These are phyloP conservation scores for Hypoxylon fragiforme DNA, from an alignment of 495 filamentous ascomycete genomes.

Conservation along the genomic window DNA sequence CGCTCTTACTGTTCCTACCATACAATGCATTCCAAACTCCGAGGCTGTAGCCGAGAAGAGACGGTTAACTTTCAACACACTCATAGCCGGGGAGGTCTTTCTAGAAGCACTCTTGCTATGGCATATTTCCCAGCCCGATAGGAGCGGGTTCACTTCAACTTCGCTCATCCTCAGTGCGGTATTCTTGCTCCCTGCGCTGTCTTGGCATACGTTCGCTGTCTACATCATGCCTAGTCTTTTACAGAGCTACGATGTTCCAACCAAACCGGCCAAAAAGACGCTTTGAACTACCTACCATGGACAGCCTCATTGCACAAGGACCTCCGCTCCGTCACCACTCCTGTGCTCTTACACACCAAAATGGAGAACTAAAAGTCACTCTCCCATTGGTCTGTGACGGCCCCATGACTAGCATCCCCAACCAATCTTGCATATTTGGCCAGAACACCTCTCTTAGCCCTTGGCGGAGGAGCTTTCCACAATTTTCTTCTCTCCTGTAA, in stretches of 20 bases:
- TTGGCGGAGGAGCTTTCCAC: slow-evolving; percentile 75
- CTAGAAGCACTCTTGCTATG: slow-evolving; percentile 13
- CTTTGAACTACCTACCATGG: slow-evolving; percentile 3
- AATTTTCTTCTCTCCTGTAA: slow-evolving; percentile 63
- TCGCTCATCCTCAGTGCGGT: slow-evolving; percentile 15
- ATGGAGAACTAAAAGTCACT: slow-evolving; percentile 1
- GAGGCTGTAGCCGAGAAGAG: slow-evolving; percentile 13
- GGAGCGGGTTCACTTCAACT: slow-evolving; percentile 13
- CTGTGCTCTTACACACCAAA: background rate
- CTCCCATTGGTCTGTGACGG: slow-evolving; percentile 54
- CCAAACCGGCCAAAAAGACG: slow-evolving; percentile 10
- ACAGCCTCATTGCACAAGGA: background rate
- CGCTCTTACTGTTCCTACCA: slow-evolving; percentile 16
- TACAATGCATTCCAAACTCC: slow-evolving; percentile 19
- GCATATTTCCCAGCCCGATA: slow-evolving; percentile 8
- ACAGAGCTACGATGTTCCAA: background rate
- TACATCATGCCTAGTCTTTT: slow-evolving; percentile 21
- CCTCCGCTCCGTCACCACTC: background rate
- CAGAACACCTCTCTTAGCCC: slow-evolving; percentile 82
- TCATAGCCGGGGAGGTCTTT: slow-evolving; percentile 20
- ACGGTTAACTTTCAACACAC: slow-evolving; percentile 21
- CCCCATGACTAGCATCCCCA: slow-evolving; percentile 58
- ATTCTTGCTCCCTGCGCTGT: slow-evolving; percentile 20
- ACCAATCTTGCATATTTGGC: slow-evolving; percentile 82
- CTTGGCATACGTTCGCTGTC: slow-evolving; percentile 17